Percentiles rank a stretch among this genome's conserved stretches.
Evolutionary conservation across 768 basidiomycete genomes (phyloP).

Genomic region (Lactarius hengduanensis): DNA sequence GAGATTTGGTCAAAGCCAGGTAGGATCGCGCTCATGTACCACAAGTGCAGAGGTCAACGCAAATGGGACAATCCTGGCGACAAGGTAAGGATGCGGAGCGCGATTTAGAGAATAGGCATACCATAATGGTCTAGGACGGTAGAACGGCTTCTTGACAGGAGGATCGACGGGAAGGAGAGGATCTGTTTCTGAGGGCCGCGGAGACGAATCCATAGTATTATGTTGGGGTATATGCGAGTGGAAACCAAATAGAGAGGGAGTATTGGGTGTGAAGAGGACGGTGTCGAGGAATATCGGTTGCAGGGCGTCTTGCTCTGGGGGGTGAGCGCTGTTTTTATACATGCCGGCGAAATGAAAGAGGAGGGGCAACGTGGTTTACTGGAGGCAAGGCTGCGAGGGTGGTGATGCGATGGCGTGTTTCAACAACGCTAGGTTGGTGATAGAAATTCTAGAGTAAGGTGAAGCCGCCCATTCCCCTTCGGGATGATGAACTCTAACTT

Average conservation of each 20-base stretch:
- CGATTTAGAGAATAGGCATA: conserved; percentile 26
- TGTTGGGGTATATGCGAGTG: conserved; percentile 2
- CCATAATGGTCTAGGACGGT: conserved; percentile 51
- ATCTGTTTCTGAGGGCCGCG: conserved; percentile 21
- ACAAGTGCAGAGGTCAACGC: conserved; percentile 64
- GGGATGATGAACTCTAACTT: not conserved
- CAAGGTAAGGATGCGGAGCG: not conserved
- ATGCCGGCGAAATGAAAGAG: not conserved
- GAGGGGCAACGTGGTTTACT: conserved; percentile 19
- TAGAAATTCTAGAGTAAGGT: conserved; percentile 7
- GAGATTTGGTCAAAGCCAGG: not conserved
- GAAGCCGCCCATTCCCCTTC: not conserved
- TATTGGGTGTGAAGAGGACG: not conserved
- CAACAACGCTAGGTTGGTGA: not conserved
- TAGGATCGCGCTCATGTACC: conserved; percentile 41
- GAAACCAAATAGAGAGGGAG: conserved; percentile 1
- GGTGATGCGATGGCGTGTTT: not conserved
- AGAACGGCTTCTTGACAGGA: conserved; percentile 46
- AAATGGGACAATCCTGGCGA: conserved; percentile 66
- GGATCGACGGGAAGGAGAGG: conserved; percentile 19
- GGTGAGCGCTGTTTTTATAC: conserved; percentile 15
- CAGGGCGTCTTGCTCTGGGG: not conserved
- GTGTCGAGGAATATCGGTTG: not conserved
- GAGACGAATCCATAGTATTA: conserved; percentile 12
- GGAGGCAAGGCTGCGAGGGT: conserved; percentile 11